phyloP scores from a whole-genome alignment of 192 early-diverging fungal genomes.

The Oehlia diaphana region DNA sequence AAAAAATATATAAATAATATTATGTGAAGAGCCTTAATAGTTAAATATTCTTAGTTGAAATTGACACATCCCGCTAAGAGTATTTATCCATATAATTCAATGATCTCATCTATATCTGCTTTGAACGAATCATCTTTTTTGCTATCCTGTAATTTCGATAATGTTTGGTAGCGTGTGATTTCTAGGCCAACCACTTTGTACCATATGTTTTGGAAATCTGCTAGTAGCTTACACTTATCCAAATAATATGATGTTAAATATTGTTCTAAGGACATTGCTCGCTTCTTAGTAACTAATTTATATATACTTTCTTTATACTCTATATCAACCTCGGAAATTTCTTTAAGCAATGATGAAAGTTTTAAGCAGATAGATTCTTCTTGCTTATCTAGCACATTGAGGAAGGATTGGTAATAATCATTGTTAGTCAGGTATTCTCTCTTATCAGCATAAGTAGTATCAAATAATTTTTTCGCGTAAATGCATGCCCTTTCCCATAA shows the following conservation, averaged over 20 bases:
- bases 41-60: too few relatives aligned
- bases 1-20: too few relatives aligned
- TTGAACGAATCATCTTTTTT: constrained; percentile 13
- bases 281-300: constrained; percentile 13
- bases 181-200: too few relatives aligned
- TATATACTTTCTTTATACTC: background rate
- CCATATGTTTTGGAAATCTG: background rate
- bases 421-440: background rate
- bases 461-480: constrained; percentile 7
- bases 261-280: background rate
- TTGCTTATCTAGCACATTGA: constrained; percentile 2
- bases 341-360: background rate
- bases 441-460: background rate
- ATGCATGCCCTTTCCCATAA: background rate
- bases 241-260: background rate
- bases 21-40: too few relatives aligned
- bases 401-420: background rate
- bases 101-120: background rate
- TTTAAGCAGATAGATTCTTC: background rate
- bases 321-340: background rate
- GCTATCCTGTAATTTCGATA: background rate
- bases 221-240: background rate
- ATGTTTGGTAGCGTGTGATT: background rate
- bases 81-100: background rate
- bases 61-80: background rate